Base-by-base conservation (phyloP, 2,329 filamentous ascomycete genomes). In the Colletotrichum lindemuthianum region DNA sequence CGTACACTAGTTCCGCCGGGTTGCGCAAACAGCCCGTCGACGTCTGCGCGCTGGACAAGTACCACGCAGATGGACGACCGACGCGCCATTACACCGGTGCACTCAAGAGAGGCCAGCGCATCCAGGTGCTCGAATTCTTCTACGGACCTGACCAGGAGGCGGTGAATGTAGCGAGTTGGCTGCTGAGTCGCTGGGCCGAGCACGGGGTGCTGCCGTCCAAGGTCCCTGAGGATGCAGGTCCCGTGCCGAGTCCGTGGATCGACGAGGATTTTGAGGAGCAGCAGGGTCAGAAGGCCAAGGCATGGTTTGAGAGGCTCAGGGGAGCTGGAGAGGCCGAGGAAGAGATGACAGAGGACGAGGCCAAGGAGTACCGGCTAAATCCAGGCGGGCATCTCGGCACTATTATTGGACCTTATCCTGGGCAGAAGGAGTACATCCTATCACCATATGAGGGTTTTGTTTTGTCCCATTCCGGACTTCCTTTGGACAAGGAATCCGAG, bases 11-110 rank as follows among this genome's bases (percentile, higher is more conserved):
- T 60, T 72, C 54, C 71, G 68, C 56, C 64, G 37, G 47, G 67
- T 36, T 2, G 64, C 70, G 32, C 67, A 70, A 49, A 55, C 41
- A 16, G 39, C 49, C 63, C 11, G 15, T 45, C 70, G 4, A 69
- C n/a, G 39, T 55, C n/a, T 49, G 50, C 1, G 59, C 58, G 12
- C 54, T 68, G 12, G 65, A 57, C 3, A 54, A 51, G 16, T 69
- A 69, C 48, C 65, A 66, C 32, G 59, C 66, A 10, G 65, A 65
- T 6, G 56, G 60, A 4, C 49, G 72, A 45, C 70, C 72, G 40
- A 74, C 74, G 11, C 74, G 77, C 15, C 67, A 75, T 44, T 80
- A 80, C 66, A 73, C 74, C 13, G 78, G 78, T 2, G 76, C 77
- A 2, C 67, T 80, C 12, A 72, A 75, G 32, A 41, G 69, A 0